Base-by-base conservation (phyloP, 148 eudicot genomes). In the Simmondsia chinensis region DNA sequence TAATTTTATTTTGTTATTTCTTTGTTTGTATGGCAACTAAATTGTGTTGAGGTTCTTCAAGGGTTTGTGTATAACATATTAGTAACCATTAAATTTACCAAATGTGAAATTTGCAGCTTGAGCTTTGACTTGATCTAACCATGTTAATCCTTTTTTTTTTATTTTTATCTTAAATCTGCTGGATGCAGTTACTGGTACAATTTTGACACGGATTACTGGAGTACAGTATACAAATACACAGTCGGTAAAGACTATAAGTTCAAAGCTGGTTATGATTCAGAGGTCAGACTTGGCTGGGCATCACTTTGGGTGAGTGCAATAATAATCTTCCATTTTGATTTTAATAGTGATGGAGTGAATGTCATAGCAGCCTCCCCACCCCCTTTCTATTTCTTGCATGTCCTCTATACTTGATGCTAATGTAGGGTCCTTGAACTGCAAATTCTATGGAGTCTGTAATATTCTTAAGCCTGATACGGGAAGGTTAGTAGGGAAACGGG, bases 251-350 rank as follows among this genome's bases (percentile, higher is more conserved):
- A 89, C 52, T 89, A 73, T 75, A 89, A 89, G 43, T 59, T 89
- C 59, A 89, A 89, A 89, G 80, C 83, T 51, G 97, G 97, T 44
- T 89, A 89, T 69, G 97, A 89, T 69, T 81, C 97, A 10, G 78
- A 71, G 51, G 74, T 74, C 35, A 79, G 80, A 59, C 79, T 84
- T 51, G 93, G 97, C 10, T 84, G 97, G 95, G 95, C 97, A 34
- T 89, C 95, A 58, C 82, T 89, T 41, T 89, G 95, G 97, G 97
- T 84, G 69, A 63, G 78, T 63, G 26, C 31, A 42, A 35, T 45
- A 18, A 37, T 45, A 20, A 10, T 20, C 12, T 25, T 26, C 21
- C 14, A 20, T 26, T n/a, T 32, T 4, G 10, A 10, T 23, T 32
- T 8, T 29, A 0, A 24, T 17, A 40, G 12, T 8, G 31, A 9